Base-by-base conservation (phyloP, 768 basidiomycete genomes). In the Phanerodontia chrysosporium region DNA sequence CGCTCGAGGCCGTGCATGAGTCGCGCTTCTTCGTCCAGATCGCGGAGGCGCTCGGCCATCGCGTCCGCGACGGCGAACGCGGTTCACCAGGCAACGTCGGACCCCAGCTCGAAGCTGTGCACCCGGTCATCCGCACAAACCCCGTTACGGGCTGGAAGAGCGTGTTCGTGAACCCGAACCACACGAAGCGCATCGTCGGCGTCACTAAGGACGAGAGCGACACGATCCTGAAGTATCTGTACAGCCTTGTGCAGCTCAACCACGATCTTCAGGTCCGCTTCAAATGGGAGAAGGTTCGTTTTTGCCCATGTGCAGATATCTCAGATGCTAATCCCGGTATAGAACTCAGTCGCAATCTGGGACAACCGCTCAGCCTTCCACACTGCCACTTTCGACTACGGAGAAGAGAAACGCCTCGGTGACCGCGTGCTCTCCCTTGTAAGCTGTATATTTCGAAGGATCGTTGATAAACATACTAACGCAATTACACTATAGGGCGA, bases 381-480 rank as follows among this genome's bases (percentile, higher is more conserved):
- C 59, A 65, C 67, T 12, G 75, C 74, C 7, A 72, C 72, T 0
- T 73, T 70, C 62, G 75, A 76, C 60, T 76, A 75, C 62, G 63
- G 61, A 8, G 62, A 61, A 13, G 67, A 66, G 46, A 51, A 62
- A 64, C 65, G 66, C 49, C 58, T 58, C 1, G 76, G 76, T 10
- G 67, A 71, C 49, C 67, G 76, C 9, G 71, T 71, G 3, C 72
- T 75, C 57, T 67, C 66, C 42, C 51, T 75, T 18, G 59, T 60
- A 32, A 22, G 32, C 32, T 35, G 32, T 13, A 30, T 12, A 2
- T 25, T 42, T 22, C 32, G 2, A 22, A 18, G 24, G 16, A 7
- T 28, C 27, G 6, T 29, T 44, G 39, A n/a, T n/a, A n/a, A n/a
- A n/a, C n/a, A n/a, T n/a, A n/a, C n/a, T n/a, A n/a, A n/a, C n/a